Evolutionary conservation across 2,329 filamentous ascomycete genomes (phyloP).

Genomic region (Scedosporium dehoogii): DNA sequence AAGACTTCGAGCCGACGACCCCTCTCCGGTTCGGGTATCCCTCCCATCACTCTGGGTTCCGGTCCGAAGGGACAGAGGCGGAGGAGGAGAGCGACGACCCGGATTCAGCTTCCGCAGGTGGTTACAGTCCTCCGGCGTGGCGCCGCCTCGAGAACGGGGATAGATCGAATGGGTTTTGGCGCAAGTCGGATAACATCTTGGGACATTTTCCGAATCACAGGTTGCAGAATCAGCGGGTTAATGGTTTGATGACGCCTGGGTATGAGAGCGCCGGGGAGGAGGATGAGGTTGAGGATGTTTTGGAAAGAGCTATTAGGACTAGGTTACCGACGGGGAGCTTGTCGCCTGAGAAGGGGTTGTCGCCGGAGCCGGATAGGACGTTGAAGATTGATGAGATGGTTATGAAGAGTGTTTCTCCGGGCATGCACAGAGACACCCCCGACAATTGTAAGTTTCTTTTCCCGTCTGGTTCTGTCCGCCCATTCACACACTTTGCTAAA

Average conservation of each 20-base stretch:
- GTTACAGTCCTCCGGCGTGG: slow-evolving; percentile 52
- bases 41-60: slow-evolving; percentile 31
- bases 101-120: slow-evolving; percentile 40
- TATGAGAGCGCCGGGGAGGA: slow-evolving; percentile 10
- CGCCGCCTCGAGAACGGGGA: slow-evolving; percentile 50
- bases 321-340: slow-evolving; percentile 44
- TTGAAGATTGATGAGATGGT: slow-evolving; percentile 24
- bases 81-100: slow-evolving; percentile 33
- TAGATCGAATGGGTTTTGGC: slow-evolving; percentile 51
- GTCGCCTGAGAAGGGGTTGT: slow-evolving; percentile 43
- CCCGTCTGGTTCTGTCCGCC: no score
- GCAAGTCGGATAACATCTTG: slow-evolving; percentile 41
- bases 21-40: slow-evolving; percentile 25
- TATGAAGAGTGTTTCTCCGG: slow-evolving; percentile 19
- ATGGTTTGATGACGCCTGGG: not conserved
- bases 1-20: slow-evolving; percentile 43
- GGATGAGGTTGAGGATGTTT: slow-evolving; percentile 26
- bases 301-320: slow-evolving; percentile 43
- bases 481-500: not conserved
- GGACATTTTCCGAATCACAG: slow-evolving; percentile 29
- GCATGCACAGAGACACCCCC: slow-evolving; percentile 14
- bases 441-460: slow-evolving; percentile 40
- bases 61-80: slow-evolving; percentile 16
- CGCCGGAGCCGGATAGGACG: slow-evolving; percentile 33
- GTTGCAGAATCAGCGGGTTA: slow-evolving; percentile 10